These are phyloP conservation scores for Blastocystis sp. DNA, from an alignment of 352 stramenopile genomes.

Conservation along the genomic window DNA sequence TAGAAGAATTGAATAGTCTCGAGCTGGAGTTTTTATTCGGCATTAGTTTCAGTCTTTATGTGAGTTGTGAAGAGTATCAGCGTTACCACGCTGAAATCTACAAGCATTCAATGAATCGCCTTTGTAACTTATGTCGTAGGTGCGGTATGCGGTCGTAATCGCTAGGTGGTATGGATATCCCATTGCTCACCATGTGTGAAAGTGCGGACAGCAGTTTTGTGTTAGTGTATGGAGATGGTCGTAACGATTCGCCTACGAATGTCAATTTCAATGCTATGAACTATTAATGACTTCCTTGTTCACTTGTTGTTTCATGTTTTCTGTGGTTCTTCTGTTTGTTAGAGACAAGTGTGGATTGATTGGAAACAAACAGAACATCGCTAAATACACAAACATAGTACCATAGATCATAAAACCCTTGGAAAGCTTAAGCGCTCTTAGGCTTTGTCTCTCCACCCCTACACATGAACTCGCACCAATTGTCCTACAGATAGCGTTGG, in stretches of 20 bases:
- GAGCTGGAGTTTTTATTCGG: slow-evolving; percentile 40
- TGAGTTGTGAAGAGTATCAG: slow-evolving; percentile 20
- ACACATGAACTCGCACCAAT: neutral
- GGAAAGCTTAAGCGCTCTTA: neutral
- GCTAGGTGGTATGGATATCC: slow-evolving; percentile 24
- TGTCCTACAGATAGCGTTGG: slow-evolving; percentile 43
- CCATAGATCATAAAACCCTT: no score
- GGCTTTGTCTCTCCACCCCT: neutral
- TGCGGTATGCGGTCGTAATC: no score
- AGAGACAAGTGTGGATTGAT: neutral
- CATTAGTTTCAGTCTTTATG: slow-evolving; percentile 27
- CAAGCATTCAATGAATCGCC: neutral
- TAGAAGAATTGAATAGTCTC: slow-evolving; percentile 5
- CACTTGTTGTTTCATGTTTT: slow-evolving; percentile 20
- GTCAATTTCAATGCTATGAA: slow-evolving; percentile 23
- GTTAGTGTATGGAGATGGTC: neutral
- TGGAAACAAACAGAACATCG: neutral
- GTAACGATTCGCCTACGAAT: slow-evolving; percentile 22
- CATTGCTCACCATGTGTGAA: neutral
- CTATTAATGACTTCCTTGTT: neutral
- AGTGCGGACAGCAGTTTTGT: neutral
- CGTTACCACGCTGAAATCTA: slow-evolving; percentile 38
- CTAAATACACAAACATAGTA: neutral
- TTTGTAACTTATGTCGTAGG: neutral
- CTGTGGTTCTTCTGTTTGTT: slow-evolving; percentile 1